Percentiles rank a stretch among this genome's conserved stretches.
Conservation (phyloP, 1,139 yeast species). For the Magnusiomyces ingens region DNA sequence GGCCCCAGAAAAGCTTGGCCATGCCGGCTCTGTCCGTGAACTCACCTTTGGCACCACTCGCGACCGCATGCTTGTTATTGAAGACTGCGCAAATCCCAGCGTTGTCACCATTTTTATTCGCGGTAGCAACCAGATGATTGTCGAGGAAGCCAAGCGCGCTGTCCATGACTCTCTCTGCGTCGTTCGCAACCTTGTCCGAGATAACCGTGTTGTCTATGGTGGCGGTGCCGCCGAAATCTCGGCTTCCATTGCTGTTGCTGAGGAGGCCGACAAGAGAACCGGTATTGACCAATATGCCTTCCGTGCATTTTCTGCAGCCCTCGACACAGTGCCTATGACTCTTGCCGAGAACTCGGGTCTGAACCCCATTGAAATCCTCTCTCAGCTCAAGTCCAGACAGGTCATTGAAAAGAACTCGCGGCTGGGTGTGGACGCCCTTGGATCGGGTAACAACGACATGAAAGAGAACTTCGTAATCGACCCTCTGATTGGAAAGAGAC, state of each 20-base stretch:
- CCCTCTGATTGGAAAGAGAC: constrained; percentile 94
- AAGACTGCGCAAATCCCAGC: constrained; percentile 78
- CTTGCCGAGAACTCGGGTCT: constrained; percentile 95
- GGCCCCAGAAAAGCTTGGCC: constrained; percentile 72
- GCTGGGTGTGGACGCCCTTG: constrained; percentile 91
- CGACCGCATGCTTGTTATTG: constrained; percentile 92
- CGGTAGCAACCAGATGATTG: constrained; percentile 96
- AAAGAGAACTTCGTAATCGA: constrained; percentile 90
- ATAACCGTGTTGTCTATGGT: constrained; percentile 91
- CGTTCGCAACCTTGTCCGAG: constrained; percentile 89
- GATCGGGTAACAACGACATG: constrained; percentile 77
- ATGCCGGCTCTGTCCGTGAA: constrained; percentile 79
- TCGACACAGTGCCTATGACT: constrained; percentile 89
- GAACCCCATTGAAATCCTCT: constrained; percentile 84
- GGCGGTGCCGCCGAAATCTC: constrained; percentile 98
- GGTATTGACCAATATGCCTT: constrained; percentile 98
- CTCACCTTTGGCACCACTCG: constrained; percentile 93
- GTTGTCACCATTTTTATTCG: constrained; percentile 92
- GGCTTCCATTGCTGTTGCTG: constrained; percentile 84
- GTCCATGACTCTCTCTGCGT: constrained; percentile 96
- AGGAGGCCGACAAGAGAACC: constrained; percentile 84
- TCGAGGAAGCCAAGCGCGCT: constrained; percentile 94
- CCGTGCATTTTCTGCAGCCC: constrained; percentile 87
- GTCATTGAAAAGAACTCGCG: constrained; percentile 61
- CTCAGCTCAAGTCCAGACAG: constrained; percentile 79